Base-by-base conservation (phyloP, 2,329 filamentous ascomycete species). In the Calonectria honghensis region DNA sequence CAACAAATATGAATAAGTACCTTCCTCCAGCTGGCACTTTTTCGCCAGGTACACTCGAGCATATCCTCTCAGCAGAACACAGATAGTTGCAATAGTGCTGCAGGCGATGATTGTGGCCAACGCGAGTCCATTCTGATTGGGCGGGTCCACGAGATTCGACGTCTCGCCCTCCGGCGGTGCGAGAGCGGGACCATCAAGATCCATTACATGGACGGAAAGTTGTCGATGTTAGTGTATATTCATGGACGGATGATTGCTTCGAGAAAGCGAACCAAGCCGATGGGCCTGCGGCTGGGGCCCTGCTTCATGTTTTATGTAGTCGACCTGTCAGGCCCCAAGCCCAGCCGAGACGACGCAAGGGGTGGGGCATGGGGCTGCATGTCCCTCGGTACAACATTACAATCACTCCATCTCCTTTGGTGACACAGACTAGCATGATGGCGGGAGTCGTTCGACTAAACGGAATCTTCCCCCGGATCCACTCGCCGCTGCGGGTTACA, bases 121-220 rank as follows among this genome's bases (percentile, higher is more conserved):
- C 7, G 57, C 35, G n/a, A 41, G 3, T 6, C 57, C 57, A 29
- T 61, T 61, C 5, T 4, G 35, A 11, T 61, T 61, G 13, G 57
- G 31, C 20, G 57, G 57, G 37, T 61, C 57, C 11, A 7, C n/a
- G n/a, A 61, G 57, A 7, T 61, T 61, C 1, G 57, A 39, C 57
- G 57, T 61, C 35, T 61, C 32, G 35, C 57, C 35, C 57, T 61
- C 57, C 11, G 57, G 57, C 35, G 57, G 35, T 27, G 57, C n/a
- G 31, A 61, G 57, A 61, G 57, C 57, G n/a, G 57, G 57, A 61
- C 57, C 32, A 16, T 61, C 57, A 16, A 61, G 57, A 61, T 61
- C 57, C 57, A 61, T 61, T 5, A 29, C 32, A 35, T 18, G 14
- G 35, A 61, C 24, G 35, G 20, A 27, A 9, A 24, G 37, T 61